These are phyloP conservation scores for Grigorovia yakushimaensis DNA, from an alignment of 805 yeast species.

Conservation along the genomic window DNA sequence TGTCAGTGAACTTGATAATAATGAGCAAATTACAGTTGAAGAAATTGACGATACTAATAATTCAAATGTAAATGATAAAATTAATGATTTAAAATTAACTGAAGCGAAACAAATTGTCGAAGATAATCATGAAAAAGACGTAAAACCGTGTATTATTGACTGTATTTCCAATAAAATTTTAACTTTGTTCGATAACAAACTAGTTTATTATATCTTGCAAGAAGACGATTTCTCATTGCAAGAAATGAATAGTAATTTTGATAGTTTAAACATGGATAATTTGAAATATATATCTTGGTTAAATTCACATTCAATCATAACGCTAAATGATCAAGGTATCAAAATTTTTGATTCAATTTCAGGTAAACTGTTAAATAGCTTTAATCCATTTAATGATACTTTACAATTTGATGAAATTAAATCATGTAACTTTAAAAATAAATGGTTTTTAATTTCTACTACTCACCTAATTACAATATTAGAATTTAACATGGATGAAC, in stretches of 20 bases:
- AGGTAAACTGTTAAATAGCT: background rate
- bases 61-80: too few relatives aligned
- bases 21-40: background rate
- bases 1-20: background rate
- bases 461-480: slow-evolving; percentile 10
- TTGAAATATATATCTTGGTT: background rate
- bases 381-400: background rate
- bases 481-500: slow-evolving; percentile 8
- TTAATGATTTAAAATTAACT: background rate
- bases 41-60: too few relatives aligned
- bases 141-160: background rate
- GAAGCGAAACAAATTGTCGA: too few relatives aligned
- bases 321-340: background rate
- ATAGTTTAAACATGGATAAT: background rate
- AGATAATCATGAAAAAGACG: too few relatives aligned
- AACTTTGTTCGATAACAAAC: background rate
- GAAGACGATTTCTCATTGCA: background rate
- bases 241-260: background rate
- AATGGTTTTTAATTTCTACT: slow-evolving; percentile 19
- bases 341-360: background rate
- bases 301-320: slow-evolving; percentile 1
- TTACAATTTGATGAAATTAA: slow-evolving; percentile 9
- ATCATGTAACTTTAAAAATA: slow-evolving; percentile 20
- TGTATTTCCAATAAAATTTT: background rate
- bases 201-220: background rate